These are phyloP conservation scores for Epithemia pelagica DNA, from an alignment of 108 stramenopile genomes.

Conservation along the genomic window DNA sequence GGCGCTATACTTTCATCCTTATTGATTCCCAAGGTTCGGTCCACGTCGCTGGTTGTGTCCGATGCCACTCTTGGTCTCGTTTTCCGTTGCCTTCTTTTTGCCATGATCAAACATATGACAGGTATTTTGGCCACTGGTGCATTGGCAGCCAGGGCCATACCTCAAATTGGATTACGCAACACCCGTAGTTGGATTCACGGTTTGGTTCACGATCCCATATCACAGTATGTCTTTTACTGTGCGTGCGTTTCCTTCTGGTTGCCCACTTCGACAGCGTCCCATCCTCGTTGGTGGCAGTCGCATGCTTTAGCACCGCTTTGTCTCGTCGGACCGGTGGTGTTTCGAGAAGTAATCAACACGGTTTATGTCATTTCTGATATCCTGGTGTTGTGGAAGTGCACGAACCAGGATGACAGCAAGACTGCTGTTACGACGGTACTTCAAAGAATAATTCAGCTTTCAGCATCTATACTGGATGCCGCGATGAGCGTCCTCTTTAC, in stretches of 20 bases:
- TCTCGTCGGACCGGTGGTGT: conserved; percentile 50
- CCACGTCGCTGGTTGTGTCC: not conserved
- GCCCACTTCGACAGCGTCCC: conserved; percentile 4
- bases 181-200: conserved; percentile 51
- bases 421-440: conserved; percentile 15
- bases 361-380: conserved; percentile 63
- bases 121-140: conserved; percentile 54
- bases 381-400: conserved; percentile 42
- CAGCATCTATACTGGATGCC: conserved; percentile 45
- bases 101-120: conserved; percentile 66
- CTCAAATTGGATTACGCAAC: conserved; percentile 49
- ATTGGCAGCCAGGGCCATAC: conserved; percentile 54
- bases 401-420: conserved; percentile 6
- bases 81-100: conserved; percentile 56
- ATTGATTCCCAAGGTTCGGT: conserved; percentile 7
- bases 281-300: conserved; percentile 35
- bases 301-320: conserved; percentile 24
- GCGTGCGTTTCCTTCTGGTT: conserved; percentile 66
- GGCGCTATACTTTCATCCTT: conserved; percentile 31
- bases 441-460: conserved; percentile 8
- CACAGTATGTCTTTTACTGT: conserved; percentile 76
- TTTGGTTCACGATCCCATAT: conserved; percentile 64
- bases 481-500: conserved; percentile 62
- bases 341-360: conserved; percentile 60
- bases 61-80: conserved; percentile 25